phyloP scores from a whole-genome alignment of 306 rosid species.

The Lablab purpureus region DNA sequence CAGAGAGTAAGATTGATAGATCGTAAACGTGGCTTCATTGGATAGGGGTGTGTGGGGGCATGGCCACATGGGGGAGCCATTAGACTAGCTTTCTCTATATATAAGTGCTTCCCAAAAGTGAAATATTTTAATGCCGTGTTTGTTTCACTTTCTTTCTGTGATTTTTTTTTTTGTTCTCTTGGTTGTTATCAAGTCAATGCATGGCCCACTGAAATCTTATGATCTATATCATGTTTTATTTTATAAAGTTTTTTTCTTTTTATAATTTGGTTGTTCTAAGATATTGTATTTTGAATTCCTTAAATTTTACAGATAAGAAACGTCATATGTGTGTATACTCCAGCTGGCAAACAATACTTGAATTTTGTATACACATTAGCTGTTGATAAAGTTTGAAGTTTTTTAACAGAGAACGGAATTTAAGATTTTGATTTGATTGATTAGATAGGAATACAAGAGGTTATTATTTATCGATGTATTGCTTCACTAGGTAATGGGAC shows the following conservation, averaged over 20 bases:
- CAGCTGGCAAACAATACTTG: neutral
- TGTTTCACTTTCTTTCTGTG: slow-evolving; percentile 20
- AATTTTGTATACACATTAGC: neutral
- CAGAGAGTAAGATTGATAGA: neutral
- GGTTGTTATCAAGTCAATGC: slow-evolving; percentile 43
- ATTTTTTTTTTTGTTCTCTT: neutral
- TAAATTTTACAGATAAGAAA: neutral
- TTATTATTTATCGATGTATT: neutral
- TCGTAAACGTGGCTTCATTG: slow-evolving; percentile 41
- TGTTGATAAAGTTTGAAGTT: neutral
- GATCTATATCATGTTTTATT: slow-evolving; percentile 17
- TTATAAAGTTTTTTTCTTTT: slow-evolving; percentile 17
- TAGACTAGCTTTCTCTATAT: neutral
- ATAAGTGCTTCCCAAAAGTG: slow-evolving; percentile 22
- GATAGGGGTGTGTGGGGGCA: slow-evolving; percentile 21
- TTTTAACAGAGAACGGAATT: neutral
- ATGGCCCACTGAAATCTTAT: slow-evolving; percentile 45
- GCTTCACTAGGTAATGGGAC: too few species aligned
- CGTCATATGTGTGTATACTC: neutral
- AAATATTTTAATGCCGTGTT: slow-evolving; percentile 42
- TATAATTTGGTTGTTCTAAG: slow-evolving; percentile 8
- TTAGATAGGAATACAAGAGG: neutral
- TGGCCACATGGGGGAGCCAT: slow-evolving; percentile 40
- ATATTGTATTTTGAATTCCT: neutral
- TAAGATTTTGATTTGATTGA: neutral